phyloP scores from a whole-genome alignment of 2,329 filamentous ascomycete species.

The Stagonosporopsis chrysanthemi region DNA sequence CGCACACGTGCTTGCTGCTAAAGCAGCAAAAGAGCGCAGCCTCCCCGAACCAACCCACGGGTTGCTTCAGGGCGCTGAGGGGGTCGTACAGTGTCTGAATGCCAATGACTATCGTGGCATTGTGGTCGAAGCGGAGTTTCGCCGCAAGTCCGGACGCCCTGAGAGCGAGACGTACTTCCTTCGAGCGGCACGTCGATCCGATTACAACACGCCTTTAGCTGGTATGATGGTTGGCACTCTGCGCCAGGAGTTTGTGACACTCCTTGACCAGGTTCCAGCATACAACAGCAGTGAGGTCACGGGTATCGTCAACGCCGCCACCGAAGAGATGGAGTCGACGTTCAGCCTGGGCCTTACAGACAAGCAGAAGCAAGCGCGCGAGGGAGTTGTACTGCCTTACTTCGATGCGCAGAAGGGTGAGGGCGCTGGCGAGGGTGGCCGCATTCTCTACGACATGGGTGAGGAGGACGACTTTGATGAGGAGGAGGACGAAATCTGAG shows the following conservation, averaged over 20 bases:
- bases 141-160: constrained; percentile 80
- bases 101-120: constrained; percentile 64
- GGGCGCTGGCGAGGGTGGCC: constrained; percentile 78
- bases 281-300: constrained; percentile 27
- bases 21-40: constrained; percentile 78
- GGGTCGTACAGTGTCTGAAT: constrained; percentile 73
- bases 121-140: constrained; percentile 85
- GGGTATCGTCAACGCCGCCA: constrained; percentile 35
- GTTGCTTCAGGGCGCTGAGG: constrained; percentile 77
- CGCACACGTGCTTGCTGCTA: constrained; percentile 74
- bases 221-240: constrained; percentile 42
- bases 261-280: constrained; percentile 77
- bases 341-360: constrained; percentile 90
- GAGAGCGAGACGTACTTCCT: constrained; percentile 74
- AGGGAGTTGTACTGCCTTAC: constrained; percentile 91
- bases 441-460: constrained; percentile 97
- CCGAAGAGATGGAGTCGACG: constrained; percentile 63
- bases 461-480: constrained; percentile 96
- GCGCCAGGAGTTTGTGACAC: constrained; percentile 60
- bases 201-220: constrained; percentile 26
- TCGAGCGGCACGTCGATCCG: constrained; percentile 23
- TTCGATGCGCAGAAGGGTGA: constrained; percentile 89
- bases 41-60: constrained; percentile 80
- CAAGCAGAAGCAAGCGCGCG: constrained; percentile 84
- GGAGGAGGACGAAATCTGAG: constrained; percentile 87